phyloP scores from a whole-genome alignment of 139 green algal species.

The Chlorella sp. region DNA sequence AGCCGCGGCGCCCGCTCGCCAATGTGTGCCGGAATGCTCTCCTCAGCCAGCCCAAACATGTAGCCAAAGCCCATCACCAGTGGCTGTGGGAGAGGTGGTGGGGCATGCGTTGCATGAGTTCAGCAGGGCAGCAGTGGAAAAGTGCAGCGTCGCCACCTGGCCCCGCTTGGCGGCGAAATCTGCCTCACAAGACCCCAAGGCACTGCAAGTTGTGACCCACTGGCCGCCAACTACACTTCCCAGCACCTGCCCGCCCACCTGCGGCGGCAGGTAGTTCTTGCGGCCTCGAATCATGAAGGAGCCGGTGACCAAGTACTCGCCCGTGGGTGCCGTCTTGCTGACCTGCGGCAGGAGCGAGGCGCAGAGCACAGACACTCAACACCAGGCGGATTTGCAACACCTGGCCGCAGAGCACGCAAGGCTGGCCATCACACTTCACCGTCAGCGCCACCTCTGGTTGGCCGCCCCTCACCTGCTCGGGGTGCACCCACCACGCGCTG shows the following conservation, averaged over 20 bases:
- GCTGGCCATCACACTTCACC: too few species aligned
- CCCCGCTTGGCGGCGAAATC: too few species aligned
- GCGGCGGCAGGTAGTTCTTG: constrained; percentile 98
- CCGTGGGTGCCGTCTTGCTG: constrained; percentile 93
- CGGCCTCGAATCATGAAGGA: constrained; percentile 94
- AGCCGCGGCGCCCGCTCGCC: constrained; percentile 77
- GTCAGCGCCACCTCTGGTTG: not conserved
- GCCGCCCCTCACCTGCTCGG: constrained; percentile 74
- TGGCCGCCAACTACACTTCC: too few species aligned
- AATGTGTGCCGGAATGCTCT: constrained; percentile 79
- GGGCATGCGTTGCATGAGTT: not conserved
- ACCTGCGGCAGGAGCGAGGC: constrained; percentile 67
- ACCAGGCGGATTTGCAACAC: too few species aligned
- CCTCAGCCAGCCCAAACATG: constrained; percentile 85
- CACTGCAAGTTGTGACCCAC: too few species aligned
- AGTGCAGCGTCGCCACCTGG: too few species aligned
- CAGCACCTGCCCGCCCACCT: constrained; percentile 8
- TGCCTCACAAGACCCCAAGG: too few species aligned
- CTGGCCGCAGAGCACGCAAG: too few species aligned
- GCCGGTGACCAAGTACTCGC: constrained; percentile 92
- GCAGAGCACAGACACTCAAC: not conserved
- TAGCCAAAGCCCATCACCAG: constrained; percentile 95
- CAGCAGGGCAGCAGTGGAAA: too few species aligned
- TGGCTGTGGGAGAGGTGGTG: constrained; percentile 34
- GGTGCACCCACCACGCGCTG: constrained; percentile 94